Base-by-base conservation (phyloP, 1,284 basidiomycete genomes). In the Malassezia pachydermatis region DNA sequence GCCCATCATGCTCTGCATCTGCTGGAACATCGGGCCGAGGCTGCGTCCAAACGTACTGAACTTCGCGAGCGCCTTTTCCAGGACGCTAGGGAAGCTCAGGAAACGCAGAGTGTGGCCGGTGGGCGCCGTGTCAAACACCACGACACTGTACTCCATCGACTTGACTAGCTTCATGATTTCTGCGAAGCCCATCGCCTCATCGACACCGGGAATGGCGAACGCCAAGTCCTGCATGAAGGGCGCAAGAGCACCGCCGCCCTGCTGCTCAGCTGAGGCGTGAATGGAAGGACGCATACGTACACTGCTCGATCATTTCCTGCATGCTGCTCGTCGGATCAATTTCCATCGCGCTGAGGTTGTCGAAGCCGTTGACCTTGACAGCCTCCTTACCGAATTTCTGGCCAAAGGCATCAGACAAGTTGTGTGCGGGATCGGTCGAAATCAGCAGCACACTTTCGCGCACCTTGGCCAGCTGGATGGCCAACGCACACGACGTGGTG, bases 101-200 rank as follows among this genome's bases (percentile, higher is more conserved):
- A 99, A 99, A 30, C 92, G 88, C 5, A 98, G 79, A 0, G 92
- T 99, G 75, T 99, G 92, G 2, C 92, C 94, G 6, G 92, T 99
- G 2, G 92, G 92, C 30, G 92, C 92, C 1, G 92, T 99, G 73
- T 99, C 92, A 68, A 99, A 99, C 23, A 99, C 90, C 68, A 99
- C 96, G 49, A 94, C 88, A 19, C 88, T 90, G 76, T 94, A 99
- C 75, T 96, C 83, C 92, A 98, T 96, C n/a, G 88, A 94, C 75
- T 98, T 96, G 74, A 99, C 94, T 73, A 96, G 90, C 80, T 98
- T 98, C 94, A 98, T 99, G 74, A 99, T 94, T 74, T 99, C 92
- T 0, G 92, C 94, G 65, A 99, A 99, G 52, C 89, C 92, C 92
- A 99, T 98, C 3, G 92, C 92, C 74, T 99, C 92, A 70, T 99